A percentile compares a stretch with the other conserved stretches of the same genome.
Evolutionary conservation across 495 filamentous ascomycete genomes (phyloP).

Genomic region (Neurospora sp.): DNA sequence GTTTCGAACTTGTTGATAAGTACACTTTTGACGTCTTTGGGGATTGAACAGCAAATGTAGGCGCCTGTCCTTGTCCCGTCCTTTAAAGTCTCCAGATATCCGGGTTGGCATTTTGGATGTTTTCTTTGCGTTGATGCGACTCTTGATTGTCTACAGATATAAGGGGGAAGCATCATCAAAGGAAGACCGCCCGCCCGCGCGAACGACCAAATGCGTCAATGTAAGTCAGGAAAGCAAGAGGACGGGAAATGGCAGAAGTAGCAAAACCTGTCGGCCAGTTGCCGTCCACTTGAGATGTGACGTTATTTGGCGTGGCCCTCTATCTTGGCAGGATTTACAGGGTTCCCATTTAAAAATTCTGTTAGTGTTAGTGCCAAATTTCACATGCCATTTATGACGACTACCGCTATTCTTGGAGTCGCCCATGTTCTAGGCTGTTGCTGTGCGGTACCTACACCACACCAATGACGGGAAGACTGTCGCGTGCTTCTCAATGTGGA

Average conservation of each 20-base stretch:
- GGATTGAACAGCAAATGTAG: no score
- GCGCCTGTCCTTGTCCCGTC: not conserved
- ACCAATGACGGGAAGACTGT: not conserved
- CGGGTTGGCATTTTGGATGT: no score
- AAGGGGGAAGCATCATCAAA: not conserved
- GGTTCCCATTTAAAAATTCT: not conserved
- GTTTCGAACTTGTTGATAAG: not conserved
- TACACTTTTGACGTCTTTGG: not conserved
- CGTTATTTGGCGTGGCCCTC: not conserved
- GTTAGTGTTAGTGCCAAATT: not conserved
- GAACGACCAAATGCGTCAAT: not conserved
- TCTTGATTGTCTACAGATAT: not conserved
- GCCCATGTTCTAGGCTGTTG: not conserved
- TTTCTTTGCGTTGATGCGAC: not conserved
- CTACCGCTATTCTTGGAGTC: not conserved
- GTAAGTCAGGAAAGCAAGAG: not conserved
- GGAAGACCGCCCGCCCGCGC: not conserved
- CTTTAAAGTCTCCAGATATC: not conserved
- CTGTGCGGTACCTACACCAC: not conserved
- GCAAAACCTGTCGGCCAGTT: not conserved
- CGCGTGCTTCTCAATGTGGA: not conserved
- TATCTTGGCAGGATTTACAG: not conserved
- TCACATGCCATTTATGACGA: not conserved
- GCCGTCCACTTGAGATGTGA: not conserved
- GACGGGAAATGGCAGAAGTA: not conserved